Percentiles rank a stretch among this genome's conserved stretches.
Evolutionary conservation across 176 grass and related monocot species (phyloP).

Genomic region (Carex kokanica): DNA sequence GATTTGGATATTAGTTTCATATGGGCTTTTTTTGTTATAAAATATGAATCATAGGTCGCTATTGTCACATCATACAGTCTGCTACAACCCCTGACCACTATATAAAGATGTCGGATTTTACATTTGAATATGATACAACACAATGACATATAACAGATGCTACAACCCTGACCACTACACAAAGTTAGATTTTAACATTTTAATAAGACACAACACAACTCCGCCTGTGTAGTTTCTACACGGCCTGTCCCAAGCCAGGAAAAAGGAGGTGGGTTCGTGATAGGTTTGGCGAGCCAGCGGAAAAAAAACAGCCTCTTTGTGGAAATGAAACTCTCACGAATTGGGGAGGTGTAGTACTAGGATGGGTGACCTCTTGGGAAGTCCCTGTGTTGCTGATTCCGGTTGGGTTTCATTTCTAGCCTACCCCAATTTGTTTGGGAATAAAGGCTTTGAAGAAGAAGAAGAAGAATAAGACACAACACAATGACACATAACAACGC

Average conservation of each 20-base stretch:
- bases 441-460: no score
- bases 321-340: no score
- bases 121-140: conserved; percentile 5
- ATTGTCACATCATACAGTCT: background rate
- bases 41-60: background rate
- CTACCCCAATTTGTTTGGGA: no score
- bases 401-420: no score
- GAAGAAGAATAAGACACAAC: background rate
- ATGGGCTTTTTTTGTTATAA: background rate
- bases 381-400: no score
- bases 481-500: background rate
- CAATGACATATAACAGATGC: background rate
- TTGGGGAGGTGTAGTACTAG: no score
- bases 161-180: background rate
- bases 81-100: background rate
- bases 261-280: no score
- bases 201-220: background rate
- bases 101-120: background rate
- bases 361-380: no score
- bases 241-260: no score
- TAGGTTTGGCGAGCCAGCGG: no score
- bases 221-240: no score
- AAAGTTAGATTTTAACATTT: background rate
- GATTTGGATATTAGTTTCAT: conserved; percentile 2
- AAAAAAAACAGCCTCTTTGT: no score